These are phyloP conservation scores for Suaeda aralocaspica DNA, from an alignment of 148 eudicot genomes.

Conservation along the genomic window DNA sequence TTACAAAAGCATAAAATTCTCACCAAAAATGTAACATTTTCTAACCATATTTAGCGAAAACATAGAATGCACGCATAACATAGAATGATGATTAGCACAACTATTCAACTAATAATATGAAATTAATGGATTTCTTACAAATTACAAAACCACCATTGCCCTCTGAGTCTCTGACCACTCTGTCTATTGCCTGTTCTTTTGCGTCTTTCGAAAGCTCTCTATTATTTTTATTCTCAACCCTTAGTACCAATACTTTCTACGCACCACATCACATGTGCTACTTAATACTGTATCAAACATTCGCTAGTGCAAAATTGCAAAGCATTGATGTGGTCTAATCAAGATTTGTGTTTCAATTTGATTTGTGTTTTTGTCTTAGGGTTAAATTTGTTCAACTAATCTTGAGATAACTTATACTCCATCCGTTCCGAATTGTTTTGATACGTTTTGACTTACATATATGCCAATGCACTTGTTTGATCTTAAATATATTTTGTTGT, in stretches of 20 bases:
- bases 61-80: constrained; percentile 13
- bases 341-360: too few species aligned
- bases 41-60: constrained; percentile 5
- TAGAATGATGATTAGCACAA: neutral
- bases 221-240: neutral
- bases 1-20: constrained; percentile 8
- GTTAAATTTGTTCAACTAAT: too few species aligned
- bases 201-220: constrained; percentile 10
- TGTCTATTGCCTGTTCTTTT: constrained; percentile 7
- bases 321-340: too few species aligned
- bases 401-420: too few species aligned
- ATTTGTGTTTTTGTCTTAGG: too few species aligned
- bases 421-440: too few species aligned
- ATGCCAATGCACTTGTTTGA: too few species aligned
- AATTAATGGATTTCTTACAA: constrained; percentile 26
- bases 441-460: too few species aligned
- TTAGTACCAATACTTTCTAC: neutral
- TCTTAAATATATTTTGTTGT: too few species aligned
- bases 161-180: neutral
- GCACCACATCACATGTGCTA: neutral
- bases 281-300: too few species aligned
- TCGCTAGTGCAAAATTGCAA: too few species aligned
- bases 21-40: constrained; percentile 15
- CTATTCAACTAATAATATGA: neutral
- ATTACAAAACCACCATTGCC: constrained; percentile 12